phyloP scores from a whole-genome alignment of 108 stramenopile species.

The Skeletonema marinoi region DNA sequence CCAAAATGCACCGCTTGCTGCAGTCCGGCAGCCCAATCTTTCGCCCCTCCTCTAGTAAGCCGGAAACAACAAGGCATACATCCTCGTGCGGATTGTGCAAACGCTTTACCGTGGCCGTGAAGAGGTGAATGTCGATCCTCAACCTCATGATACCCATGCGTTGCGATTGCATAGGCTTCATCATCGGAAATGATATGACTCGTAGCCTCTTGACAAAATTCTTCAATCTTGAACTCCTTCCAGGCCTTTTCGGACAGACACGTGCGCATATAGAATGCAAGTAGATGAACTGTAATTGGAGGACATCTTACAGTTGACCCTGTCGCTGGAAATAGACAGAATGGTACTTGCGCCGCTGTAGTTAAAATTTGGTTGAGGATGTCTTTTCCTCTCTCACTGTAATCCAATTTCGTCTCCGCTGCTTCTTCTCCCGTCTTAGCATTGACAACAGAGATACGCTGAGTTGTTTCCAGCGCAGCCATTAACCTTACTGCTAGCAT shows the following conservation, averaged over 20 bases:
- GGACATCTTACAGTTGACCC: neutral
- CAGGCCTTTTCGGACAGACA: conserved; percentile 4
- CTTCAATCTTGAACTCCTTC: conserved; percentile 5
- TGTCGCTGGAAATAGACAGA: conserved; percentile 6
- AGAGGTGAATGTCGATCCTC: neutral
- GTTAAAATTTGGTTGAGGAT: conserved; percentile 13
- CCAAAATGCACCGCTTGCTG: conserved; percentile 14
- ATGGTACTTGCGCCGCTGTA: conserved; percentile 3
- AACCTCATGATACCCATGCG: conserved; percentile 3
- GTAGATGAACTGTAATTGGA: conserved; percentile 13
- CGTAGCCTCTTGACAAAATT: conserved; percentile 6
- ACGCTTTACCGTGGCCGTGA: neutral
- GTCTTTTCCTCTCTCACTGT: neutral
- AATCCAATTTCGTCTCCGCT: neutral
- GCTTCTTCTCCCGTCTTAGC: neutral
- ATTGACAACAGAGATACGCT: neutral
- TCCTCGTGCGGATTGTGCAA: conserved; percentile 4
- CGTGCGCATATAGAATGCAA: conserved; percentile 9
- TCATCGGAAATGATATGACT: conserved; percentile 2
- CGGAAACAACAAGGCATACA: conserved; percentile 11
- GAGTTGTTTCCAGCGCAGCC: neutral
- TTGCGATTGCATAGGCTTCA: conserved; percentile 6
- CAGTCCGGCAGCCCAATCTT: conserved; percentile 8
- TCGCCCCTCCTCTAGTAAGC: conserved; percentile 1
- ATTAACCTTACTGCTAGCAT: neutral